Percentiles rank a stretch among this genome's conserved stretches.
Evolutionary conservation across 768 basidiomycete species (phyloP).

Genomic region (Favolaschia claudopus): DNA sequence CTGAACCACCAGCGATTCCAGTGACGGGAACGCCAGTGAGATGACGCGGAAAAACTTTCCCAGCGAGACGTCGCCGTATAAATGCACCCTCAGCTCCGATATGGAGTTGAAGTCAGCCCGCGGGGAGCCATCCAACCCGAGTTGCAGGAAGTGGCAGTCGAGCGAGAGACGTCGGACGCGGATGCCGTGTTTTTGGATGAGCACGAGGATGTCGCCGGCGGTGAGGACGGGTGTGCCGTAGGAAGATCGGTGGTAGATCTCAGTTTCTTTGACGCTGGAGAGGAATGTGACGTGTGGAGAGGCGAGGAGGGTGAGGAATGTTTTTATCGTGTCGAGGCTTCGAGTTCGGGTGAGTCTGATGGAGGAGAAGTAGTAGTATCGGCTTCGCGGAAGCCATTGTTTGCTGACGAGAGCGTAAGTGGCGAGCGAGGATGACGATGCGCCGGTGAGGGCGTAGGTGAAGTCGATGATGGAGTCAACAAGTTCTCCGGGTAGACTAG

Average conservation of each 20-base stretch:
- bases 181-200: not conserved
- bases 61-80: not conserved
- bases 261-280: not conserved
- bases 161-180: not conserved
- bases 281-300: slow-evolving; percentile 1
- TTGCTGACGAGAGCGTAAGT: slow-evolving; percentile 8
- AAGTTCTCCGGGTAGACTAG: slow-evolving; percentile 9
- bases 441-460: not conserved
- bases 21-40: not conserved
- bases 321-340: slow-evolving; percentile 1
- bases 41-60: not conserved
- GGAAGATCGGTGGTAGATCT: slow-evolving; percentile 1
- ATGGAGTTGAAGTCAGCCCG: not conserved
- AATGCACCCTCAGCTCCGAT: not conserved
- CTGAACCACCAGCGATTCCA: too few relatives aligned
- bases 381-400: slow-evolving; percentile 13
- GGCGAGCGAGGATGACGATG: not conserved
- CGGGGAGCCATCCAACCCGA: not conserved
- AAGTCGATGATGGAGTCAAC: slow-evolving; percentile 13
- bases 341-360: not conserved
- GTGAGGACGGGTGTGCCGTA: slow-evolving; percentile 11
- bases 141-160: slow-evolving; percentile 12
- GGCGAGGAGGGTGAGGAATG: slow-evolving; percentile 3
- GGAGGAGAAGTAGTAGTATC: slow-evolving; percentile 5
- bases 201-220: slow-evolving; percentile 7